Conservation (phyloP, 2,329 filamentous ascomycete species). For the Aureobasidium sp. region DNA sequence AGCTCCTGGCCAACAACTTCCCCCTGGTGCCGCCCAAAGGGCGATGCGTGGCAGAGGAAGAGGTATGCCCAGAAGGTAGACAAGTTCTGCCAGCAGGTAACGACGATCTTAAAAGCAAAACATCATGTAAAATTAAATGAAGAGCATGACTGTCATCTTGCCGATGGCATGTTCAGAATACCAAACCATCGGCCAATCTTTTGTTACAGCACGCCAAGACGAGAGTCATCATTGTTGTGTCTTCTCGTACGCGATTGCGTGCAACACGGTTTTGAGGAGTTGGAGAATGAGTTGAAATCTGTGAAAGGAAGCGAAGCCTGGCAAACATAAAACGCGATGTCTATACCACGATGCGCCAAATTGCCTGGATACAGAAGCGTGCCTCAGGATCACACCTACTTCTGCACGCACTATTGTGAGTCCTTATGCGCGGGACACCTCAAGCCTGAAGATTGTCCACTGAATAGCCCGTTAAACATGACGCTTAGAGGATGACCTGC, state of each 20-base stretch:
- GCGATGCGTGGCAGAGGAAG: slow-evolving; percentile 78
- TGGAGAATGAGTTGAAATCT: too few species aligned
- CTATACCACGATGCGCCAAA: background rate
- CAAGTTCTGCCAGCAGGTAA: background rate
- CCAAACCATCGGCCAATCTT: background rate
- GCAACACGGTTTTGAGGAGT: too few species aligned
- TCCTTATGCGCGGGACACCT: background rate
- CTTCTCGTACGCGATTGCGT: background rate
- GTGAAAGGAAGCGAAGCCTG: background rate
- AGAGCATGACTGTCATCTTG: slow-evolving; percentile 5
- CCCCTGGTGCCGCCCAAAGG: slow-evolving; percentile 67
- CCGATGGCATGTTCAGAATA: background rate
- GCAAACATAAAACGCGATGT: background rate
- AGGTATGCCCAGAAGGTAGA: slow-evolving; percentile 77
- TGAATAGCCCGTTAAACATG: background rate
- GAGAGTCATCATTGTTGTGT: background rate
- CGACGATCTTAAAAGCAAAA: slow-evolving; percentile 2
- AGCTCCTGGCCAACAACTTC: slow-evolving; percentile 60
- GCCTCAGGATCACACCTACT: background rate
- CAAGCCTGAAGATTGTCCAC: background rate
- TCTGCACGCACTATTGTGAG: background rate
- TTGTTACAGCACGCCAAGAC: background rate
- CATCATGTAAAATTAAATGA: slow-evolving; percentile 10
- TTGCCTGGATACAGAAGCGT: background rate
- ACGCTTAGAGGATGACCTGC: too few species aligned